Base-by-base conservation (phyloP, 192 early-diverging fungal species). In the Neocallimastix lanati region DNA sequence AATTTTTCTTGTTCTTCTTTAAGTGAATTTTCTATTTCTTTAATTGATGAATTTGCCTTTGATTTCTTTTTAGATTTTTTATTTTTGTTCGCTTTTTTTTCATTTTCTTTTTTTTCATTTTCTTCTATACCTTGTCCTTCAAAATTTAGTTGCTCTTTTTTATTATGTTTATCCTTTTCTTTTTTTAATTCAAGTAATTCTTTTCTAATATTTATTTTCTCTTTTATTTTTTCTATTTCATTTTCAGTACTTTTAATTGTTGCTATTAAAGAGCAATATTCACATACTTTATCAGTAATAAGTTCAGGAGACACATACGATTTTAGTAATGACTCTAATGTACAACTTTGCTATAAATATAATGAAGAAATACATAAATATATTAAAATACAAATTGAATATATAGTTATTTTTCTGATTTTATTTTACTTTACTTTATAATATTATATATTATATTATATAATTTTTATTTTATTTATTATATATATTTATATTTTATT, bases 281-380 rank as follows among this genome's bases (percentile, higher is more conserved):
- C 84, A 79, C 92, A 93, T 35, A 90, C 88, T 79, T 89, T 92
- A 80, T 93, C 92, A 33, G 83, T 86, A 29, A 93, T 83, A 28
- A 84, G 85, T 80, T 93, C 92, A 40, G 92, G 85, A 37, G 86
- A 85, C 13, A 90, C 91, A 78, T 92, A 93, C 35, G 85, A 81
- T 28, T 85, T 81, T 21, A 93, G 80, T 77, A 91, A 93, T 79
- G 86, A 84, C 79, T 93, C 91, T 33, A 93, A 81, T 11, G 87
- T 90, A 37, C 89, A 89, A 25, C 76, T 77, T 28, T 81, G 79
- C 87, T 89, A 82, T 28, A 28, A 35, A 28, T 0, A 76, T 21
- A 30, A 80, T 36, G 18, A 29, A 40, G 9, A 12, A 50, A 33
- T 6, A 33, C 30, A 33, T 33, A 33, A 6, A 33, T 33, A 33